A percentile compares a stretch with the other conserved stretches of the same genome.
Evolutionary conservation across 495 filamentous ascomycete genomes (phyloP).

Genomic region (Xylaria nigripes): DNA sequence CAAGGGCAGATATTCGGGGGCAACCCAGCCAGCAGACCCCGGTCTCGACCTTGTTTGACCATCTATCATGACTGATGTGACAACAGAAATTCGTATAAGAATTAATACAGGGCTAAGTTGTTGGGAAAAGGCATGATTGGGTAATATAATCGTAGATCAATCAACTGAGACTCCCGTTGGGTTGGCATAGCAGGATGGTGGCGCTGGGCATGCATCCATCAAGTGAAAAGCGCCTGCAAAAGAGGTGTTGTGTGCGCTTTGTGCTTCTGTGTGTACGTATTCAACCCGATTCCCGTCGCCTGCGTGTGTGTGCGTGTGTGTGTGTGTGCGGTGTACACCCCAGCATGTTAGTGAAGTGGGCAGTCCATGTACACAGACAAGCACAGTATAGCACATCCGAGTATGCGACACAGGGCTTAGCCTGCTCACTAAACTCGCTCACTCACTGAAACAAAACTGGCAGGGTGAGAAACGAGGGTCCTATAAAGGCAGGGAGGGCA

Average conservation of each 20-base stretch:
- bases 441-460: not conserved
- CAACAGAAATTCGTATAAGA: constrained; percentile 13
- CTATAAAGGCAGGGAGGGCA: not conserved
- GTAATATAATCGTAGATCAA: constrained; percentile 23
- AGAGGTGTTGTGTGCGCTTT: not conserved
- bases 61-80: constrained; percentile 18
- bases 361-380: not conserved
- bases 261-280: not conserved
- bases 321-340: not conserved
- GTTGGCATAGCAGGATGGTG: constrained; percentile 14
- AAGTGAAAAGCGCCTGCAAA: constrained; percentile 3
- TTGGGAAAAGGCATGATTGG: constrained; percentile 23
- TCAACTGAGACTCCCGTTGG: constrained; percentile 28
- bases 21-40: constrained; percentile 1
- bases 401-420: not conserved
- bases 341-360: not conserved
- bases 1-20: constrained; percentile 16
- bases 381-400: not conserved
- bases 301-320: too few species aligned
- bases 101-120: constrained; percentile 19
- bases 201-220: constrained; percentile 11
- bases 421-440: not conserved
- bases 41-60: constrained; percentile 21
- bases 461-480: not conserved
- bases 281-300: not conserved